Evolutionary conservation across 1,284 basidiomycete genomes (phyloP), one percentile per base, ranked within the genome.

Genomic region (Phenoliferia sp.): DNA sequence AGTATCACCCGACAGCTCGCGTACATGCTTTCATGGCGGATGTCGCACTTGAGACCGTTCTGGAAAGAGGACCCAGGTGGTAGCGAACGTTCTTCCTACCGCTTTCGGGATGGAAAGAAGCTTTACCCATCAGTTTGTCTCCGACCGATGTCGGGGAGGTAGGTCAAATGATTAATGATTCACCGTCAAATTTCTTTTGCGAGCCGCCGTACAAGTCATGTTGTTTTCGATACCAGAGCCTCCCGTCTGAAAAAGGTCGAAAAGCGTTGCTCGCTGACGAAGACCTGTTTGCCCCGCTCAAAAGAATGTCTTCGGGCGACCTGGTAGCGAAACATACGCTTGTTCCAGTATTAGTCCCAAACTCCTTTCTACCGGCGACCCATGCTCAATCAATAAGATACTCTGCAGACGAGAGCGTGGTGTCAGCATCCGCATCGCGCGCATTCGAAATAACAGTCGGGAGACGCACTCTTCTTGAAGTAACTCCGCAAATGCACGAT

Each of bases 401-500:
- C 55, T 57, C 55, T 57, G 55, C 29, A 5, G 15, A 4, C 26
- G 3, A 6, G 12, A 7, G 17, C 28, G 29, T 32, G 31, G 29
- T 6, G 15, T 32, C 31, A 31, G 31, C 31, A 2, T 33, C 15
- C 19, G 31, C 52, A 31, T 2, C 3, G 33, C 12, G 2, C 2
- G 36, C 22, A 15, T 12, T 10, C 31, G 22, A 48, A 36, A 17
- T 31, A 22, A 26, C 39, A 44, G 12, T 12, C 39, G 12, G n/a
- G 29, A 36, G 22, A 59, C 64, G 31, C 10, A 72, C 71, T 74
- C 71, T 69, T 69, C 54, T 70, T 74, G 68, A 74, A 74, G 69
- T 74, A 73, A 32, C 68, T 70, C 22, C 94, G 86, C 39, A 98
- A 82, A 78, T 98, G 94, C 77, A 96, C 81, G 50, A 98, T 90